A percentile compares a stretch with the other conserved stretches of the same genome.
phyloP scores from a whole-genome alignment of 2,329 filamentous ascomycete genomes.

The Pezicula carpinea region DNA sequence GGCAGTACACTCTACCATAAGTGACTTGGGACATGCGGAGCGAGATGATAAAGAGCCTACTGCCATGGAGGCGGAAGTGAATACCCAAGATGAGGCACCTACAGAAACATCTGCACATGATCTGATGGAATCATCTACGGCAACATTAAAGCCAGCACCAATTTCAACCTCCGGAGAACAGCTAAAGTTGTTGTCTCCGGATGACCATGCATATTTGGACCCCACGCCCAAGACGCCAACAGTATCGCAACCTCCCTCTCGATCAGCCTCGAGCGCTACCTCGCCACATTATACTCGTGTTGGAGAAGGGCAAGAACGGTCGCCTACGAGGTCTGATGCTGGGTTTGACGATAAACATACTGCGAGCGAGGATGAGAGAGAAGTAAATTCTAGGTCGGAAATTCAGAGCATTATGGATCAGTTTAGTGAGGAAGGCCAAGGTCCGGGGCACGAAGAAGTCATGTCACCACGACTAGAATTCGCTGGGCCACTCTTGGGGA shows the following conservation, averaged over 20 bases:
- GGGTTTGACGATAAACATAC: conserved; percentile 54
- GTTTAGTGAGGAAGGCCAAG: conserved; percentile 72
- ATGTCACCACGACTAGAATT: conserved; percentile 87
- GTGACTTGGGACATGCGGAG: too few species aligned
- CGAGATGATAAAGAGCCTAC: too few species aligned
- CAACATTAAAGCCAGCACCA: conserved; percentile 26
- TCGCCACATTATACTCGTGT: conserved; percentile 30
- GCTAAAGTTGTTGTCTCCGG: conserved; percentile 12
- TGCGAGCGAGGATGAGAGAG: conserved; percentile 57
- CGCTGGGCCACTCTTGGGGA: conserved; percentile 71
- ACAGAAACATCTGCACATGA: conserved; percentile 4
- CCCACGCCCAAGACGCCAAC: conserved; percentile 41
- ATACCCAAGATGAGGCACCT: background rate
- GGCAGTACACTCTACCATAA: too few species aligned
- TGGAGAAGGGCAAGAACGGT: conserved; percentile 35
- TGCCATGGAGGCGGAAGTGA: too few species aligned
- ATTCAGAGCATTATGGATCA: conserved; percentile 98
- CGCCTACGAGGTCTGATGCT: conserved; percentile 50
- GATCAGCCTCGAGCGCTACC: conserved; percentile 28
- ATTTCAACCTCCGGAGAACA: conserved; percentile 5
- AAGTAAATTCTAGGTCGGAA: conserved; percentile 71
- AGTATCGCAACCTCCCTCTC: conserved; percentile 35
- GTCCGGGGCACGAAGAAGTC: conserved; percentile 72
- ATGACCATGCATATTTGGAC: conserved; percentile 39
- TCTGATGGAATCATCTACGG: conserved; percentile 30